phyloP scores from a whole-genome alignment of 1,139 yeast genomes.

The Lizanozyma gosingica region DNA sequence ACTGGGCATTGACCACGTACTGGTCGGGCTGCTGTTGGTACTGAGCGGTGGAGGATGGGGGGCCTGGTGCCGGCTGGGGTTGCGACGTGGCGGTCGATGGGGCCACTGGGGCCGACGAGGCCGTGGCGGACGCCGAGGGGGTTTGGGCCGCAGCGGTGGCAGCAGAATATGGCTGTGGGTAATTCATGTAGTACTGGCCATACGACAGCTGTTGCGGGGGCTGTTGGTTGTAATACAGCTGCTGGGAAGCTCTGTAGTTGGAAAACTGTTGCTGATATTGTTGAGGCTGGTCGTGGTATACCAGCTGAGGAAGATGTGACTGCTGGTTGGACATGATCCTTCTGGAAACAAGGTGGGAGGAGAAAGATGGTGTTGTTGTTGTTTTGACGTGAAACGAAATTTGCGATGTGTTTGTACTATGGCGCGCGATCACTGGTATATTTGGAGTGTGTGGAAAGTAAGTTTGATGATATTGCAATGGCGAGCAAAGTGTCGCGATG shows the following conservation, averaged over 20 bases:
- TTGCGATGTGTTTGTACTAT: neutral
- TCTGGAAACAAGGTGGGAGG: neutral
- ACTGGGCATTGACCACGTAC: neutral
- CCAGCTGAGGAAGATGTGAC: constrained; percentile 5
- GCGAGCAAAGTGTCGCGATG: too few relatives aligned
- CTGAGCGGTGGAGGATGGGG: neutral
- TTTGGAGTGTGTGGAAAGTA: too few relatives aligned
- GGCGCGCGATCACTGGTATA: neutral
- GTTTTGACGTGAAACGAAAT: neutral
- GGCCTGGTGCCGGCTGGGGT: neutral
- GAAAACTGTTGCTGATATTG: constrained; percentile 7
- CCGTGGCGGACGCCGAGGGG: constrained; percentile 6
- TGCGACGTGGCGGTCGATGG: neutral
- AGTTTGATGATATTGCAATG: too few relatives aligned
- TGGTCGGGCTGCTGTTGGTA: constrained; percentile 5
- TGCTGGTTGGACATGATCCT: constrained; percentile 1
- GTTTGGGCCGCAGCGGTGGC: constrained; percentile 6
- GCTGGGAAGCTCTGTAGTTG: constrained; percentile 5
- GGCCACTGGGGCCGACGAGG: constrained; percentile 5
- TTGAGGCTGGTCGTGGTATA: constrained; percentile 5
- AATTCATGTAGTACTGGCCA: neutral
- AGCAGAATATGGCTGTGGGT: constrained; percentile 2
- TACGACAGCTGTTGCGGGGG: constrained; percentile 7
- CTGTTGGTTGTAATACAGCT: constrained; percentile 6
- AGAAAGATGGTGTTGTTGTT: neutral